Percentiles rank a stretch among this genome's conserved stretches.
Conservation (phyloP, 169 alveolate genomes). For the Amoebophrya sp. region DNA sequence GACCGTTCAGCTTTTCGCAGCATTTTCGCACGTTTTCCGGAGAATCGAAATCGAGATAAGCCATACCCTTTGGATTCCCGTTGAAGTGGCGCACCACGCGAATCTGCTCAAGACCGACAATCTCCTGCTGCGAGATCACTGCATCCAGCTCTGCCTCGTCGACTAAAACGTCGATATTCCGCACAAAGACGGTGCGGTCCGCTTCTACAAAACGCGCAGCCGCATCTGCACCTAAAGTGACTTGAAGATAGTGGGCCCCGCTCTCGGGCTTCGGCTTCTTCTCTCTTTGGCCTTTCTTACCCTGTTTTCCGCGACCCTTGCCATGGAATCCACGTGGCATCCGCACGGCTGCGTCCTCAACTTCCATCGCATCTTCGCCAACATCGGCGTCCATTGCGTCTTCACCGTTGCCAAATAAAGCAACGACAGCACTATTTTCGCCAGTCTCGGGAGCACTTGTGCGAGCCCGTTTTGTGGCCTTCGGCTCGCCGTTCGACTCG, state of each 20-base stretch:
- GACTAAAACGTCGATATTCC: not conserved
- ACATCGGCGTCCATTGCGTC: not conserved
- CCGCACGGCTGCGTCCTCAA: not conserved
- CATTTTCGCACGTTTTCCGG: not conserved
- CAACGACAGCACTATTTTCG: too few species aligned
- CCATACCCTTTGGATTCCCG: not conserved
- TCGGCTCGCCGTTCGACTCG: not conserved
- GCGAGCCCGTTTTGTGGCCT: not conserved
- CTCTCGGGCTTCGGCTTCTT: not conserved
- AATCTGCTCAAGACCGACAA: not conserved
- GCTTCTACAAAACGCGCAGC: not conserved
- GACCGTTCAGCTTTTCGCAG: not conserved
- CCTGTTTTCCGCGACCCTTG: not conserved
- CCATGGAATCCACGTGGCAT: not conserved
- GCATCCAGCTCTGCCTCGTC: not conserved
- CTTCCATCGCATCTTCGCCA: not conserved
- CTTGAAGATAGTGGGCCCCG: not conserved
- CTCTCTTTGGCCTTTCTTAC: too few species aligned
- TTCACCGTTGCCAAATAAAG: not conserved
- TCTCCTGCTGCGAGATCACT: not conserved
- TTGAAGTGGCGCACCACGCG: not conserved
- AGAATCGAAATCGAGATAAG: not conserved
- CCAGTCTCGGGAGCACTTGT: too few species aligned
- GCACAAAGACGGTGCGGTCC: not conserved
- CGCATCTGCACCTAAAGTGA: not conserved